phyloP scores from a whole-genome alignment of 164 flowering plant species.

The Warburgia ugandensis region DNA sequence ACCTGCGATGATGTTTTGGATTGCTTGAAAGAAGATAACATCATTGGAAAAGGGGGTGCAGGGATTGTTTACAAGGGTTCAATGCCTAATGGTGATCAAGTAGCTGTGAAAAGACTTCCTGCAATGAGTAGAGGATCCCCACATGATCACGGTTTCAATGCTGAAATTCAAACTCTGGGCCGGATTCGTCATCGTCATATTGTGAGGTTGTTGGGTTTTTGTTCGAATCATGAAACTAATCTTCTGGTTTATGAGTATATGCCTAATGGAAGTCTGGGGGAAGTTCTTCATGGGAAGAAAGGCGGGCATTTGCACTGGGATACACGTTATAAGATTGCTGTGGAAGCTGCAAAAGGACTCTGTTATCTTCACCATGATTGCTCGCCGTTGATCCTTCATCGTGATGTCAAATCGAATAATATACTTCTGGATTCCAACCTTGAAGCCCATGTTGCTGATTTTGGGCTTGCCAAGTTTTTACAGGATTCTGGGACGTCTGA shows the following conservation, averaged over 20 bases:
- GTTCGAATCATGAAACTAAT: constrained; percentile 93
- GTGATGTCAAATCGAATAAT: constrained; percentile 96
- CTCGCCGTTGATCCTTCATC: constrained; percentile 84
- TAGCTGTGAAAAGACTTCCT: constrained; percentile 88
- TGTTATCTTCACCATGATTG: constrained; percentile 99
- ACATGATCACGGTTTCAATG: constrained; percentile 95
- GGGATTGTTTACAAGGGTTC: constrained; percentile 90
- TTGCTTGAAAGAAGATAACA: constrained; percentile 86
- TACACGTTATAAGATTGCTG: constrained; percentile 85
- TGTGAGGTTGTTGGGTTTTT: constrained; percentile 83
- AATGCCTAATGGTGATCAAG: constrained; percentile 79
- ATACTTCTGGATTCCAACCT: constrained; percentile 77
- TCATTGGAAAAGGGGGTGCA: constrained; percentile 97
- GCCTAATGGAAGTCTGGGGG: constrained; percentile 97
- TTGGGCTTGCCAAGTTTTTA: constrained; percentile 94
- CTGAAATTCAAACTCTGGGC: constrained; percentile 94
- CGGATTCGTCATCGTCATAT: constrained; percentile 94
- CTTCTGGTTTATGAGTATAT: constrained; percentile 93
- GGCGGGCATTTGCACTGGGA: constrained; percentile 98
- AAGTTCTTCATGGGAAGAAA: constrained; percentile 94
- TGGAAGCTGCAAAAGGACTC: constrained; percentile 92
- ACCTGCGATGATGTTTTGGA: constrained; percentile 83
- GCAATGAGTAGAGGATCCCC: constrained; percentile 88
- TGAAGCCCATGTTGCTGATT: constrained; percentile 99
- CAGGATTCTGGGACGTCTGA: constrained; percentile 98